Percentiles rank a stretch among this genome's conserved stretches.
These are phyloP conservation scores for Scorias spongiosa DNA, from an alignment of 2,329 filamentous ascomycete species.

Conservation along the genomic window DNA sequence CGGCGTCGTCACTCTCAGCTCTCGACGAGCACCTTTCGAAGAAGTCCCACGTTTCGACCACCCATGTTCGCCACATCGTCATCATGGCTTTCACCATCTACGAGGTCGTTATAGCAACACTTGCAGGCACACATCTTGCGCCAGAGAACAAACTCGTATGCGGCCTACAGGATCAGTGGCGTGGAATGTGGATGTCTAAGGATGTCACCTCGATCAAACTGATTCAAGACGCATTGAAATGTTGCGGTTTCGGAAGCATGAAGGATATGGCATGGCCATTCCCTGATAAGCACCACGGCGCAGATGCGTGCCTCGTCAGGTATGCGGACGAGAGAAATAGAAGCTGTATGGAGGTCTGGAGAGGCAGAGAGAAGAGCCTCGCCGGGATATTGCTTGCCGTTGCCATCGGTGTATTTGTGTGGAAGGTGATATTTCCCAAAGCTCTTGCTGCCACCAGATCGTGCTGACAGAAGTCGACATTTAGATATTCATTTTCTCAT, in stretches of 20 bases:
- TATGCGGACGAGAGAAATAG: conserved; percentile 26
- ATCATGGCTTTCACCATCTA: conserved; percentile 26
- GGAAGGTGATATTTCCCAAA: conserved; percentile 34
- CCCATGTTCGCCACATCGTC: conserved; percentile 19
- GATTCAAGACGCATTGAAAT: conserved; percentile 51
- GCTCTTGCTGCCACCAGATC: too few species aligned
- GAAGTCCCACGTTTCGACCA: conserved; percentile 7
- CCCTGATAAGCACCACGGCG: conserved; percentile 19
- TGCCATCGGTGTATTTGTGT: conserved; percentile 36
- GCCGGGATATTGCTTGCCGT: conserved; percentile 42
- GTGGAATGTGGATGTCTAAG: conserved; percentile 35
- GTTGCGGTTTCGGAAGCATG: conserved; percentile 48
- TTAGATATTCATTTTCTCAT: conserved; percentile 14
- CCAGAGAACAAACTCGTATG: conserved; percentile 33
- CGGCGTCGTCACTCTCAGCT: conserved; percentile 21
- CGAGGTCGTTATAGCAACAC: conserved; percentile 28
- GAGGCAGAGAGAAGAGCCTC: conserved; percentile 35
- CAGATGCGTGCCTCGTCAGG: conserved; percentile 29
- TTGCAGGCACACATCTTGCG: conserved; percentile 28
- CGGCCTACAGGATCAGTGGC: conserved; percentile 42
- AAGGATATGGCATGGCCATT: conserved; percentile 52
- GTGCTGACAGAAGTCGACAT: neutral
- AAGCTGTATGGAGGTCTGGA: conserved; percentile 43
- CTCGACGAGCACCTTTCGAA: conserved; percentile 15
- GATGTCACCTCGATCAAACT: conserved; percentile 36